A percentile compares a stretch with the other conserved stretches of the same genome.
Conservation (phyloP, 139 green algal species). For the Chlorella sorokiniana region DNA sequence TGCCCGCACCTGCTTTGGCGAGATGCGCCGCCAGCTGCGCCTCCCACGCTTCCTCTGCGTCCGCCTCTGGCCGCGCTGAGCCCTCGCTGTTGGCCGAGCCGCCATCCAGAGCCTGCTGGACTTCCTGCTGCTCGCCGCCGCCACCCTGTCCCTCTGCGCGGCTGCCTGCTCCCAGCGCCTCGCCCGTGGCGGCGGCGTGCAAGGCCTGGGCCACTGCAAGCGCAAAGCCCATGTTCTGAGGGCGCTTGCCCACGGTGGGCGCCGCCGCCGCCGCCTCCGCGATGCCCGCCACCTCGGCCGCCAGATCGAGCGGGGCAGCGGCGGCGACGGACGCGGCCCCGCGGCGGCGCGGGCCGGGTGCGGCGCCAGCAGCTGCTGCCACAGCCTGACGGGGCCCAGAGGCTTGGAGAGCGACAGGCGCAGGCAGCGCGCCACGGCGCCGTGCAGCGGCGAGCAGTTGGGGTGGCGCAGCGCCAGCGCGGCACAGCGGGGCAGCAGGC, state of each 20-base stretch:
- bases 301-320: conserved; percentile 1
- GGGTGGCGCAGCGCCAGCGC: conserved; percentile 26
- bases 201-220: conserved; percentile 29
- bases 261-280: neutral
- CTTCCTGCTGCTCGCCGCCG: neutral
- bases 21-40: neutral
- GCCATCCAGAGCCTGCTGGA: neutral
- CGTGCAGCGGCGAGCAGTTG: conserved; percentile 35
- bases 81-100: neutral
- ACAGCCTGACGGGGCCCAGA: conserved; percentile 17
- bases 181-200: conserved; percentile 4
- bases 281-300: neutral
- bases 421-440: conserved; percentile 7
- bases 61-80: neutral
- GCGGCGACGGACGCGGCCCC: neutral
- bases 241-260: conserved; percentile 18
- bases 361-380: conserved; percentile 25
- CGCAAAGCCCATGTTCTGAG: conserved; percentile 33
- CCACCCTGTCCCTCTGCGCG: neutral
- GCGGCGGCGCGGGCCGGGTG: neutral
- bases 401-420: neutral
- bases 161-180: neutral
- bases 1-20: too few species aligned
- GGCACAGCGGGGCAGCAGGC: conserved; percentile 22
- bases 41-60: neutral